Percentiles rank a stretch among this genome's conserved stretches.
Evolutionary conservation across 345 rosid species (phyloP).

Genomic region (Aquilaria sinensis): DNA sequence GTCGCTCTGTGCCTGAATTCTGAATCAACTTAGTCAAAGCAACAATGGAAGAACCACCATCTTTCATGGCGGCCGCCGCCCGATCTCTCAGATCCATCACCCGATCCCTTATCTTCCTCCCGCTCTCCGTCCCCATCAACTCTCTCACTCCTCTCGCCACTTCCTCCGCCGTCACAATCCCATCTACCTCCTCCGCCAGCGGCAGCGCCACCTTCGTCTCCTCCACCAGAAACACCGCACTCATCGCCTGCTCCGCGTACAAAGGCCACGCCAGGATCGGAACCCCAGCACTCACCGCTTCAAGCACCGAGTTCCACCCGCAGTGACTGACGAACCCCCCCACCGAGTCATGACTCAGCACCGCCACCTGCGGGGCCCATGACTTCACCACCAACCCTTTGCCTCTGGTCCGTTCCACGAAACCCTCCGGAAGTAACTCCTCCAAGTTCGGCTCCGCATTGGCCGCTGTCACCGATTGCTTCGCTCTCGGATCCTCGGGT

Average conservation of each 20-base stretch:
- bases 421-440: slow-evolving; percentile 34
- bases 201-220: slow-evolving; percentile 17
- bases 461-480: slow-evolving; percentile 5
- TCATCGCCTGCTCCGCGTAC: slow-evolving; percentile 36
- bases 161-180: slow-evolving; percentile 19
- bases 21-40: slow-evolving; percentile 8
- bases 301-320: slow-evolving; percentile 28
- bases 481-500: slow-evolving; percentile 8
- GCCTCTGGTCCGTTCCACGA: slow-evolving; percentile 24
- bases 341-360: slow-evolving; percentile 16
- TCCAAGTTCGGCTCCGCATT: slow-evolving; percentile 19
- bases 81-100: slow-evolving; percentile 5
- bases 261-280: slow-evolving; percentile 57
- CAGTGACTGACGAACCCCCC: slow-evolving; percentile 26
- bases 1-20: too few species aligned
- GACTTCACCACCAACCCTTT: slow-evolving; percentile 15
- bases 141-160: slow-evolving; percentile 22
- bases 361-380: slow-evolving; percentile 22
- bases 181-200: slow-evolving; percentile 8
- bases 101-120: slow-evolving; percentile 10
- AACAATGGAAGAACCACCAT: slow-evolving; percentile 13
- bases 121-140: slow-evolving; percentile 22
- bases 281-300: slow-evolving; percentile 26
- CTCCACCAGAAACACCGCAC: slow-evolving; percentile 15
- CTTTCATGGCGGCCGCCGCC: slow-evolving; percentile 8